These are phyloP conservation scores for Neofusicoccum laricinum DNA, from an alignment of 2,329 filamentous ascomycete species.

Conservation along the genomic window DNA sequence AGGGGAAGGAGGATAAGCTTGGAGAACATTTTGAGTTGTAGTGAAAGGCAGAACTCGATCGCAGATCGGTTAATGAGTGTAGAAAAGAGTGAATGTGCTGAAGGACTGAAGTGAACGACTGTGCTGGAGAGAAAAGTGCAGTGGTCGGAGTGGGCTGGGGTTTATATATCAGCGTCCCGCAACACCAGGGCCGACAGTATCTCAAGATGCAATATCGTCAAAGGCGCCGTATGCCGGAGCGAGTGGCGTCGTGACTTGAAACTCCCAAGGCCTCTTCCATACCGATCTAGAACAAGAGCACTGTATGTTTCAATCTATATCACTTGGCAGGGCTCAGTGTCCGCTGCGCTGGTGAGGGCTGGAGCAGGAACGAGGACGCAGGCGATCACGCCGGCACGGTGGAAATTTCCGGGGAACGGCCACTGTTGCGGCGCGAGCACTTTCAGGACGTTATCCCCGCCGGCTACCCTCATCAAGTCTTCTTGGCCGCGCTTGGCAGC, in stretches of 20 bases:
- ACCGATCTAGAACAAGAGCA: neutral
- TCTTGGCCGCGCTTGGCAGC: slow-evolving; percentile 8
- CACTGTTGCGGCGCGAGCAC: neutral
- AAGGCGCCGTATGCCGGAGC: neutral
- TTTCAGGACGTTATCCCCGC: neutral
- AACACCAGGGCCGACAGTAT: neutral
- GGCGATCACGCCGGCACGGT: neutral
- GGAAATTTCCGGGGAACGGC: neutral
- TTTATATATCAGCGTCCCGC: neutral
- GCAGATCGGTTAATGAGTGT: slow-evolving; percentile 6
- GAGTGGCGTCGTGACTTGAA: slow-evolving; percentile 3
- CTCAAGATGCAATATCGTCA: neutral
- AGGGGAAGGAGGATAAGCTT: slow-evolving; percentile 3
- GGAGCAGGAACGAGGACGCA: neutral
- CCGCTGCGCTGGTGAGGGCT: neutral
- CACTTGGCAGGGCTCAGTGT: neutral
- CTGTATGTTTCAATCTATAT: slow-evolving; percentile 1
- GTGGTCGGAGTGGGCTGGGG: neutral
- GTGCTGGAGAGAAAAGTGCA: neutral
- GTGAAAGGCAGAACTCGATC: slow-evolving; percentile 2
- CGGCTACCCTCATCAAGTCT: neutral
- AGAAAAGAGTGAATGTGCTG: neutral
- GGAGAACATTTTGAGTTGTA: slow-evolving; percentile 5
- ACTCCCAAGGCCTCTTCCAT: neutral
- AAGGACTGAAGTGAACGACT: slow-evolving; percentile 1